Evolutionary conservation across 345 rosid genomes (phyloP).

Genomic region (Euphorbia peplus): DNA sequence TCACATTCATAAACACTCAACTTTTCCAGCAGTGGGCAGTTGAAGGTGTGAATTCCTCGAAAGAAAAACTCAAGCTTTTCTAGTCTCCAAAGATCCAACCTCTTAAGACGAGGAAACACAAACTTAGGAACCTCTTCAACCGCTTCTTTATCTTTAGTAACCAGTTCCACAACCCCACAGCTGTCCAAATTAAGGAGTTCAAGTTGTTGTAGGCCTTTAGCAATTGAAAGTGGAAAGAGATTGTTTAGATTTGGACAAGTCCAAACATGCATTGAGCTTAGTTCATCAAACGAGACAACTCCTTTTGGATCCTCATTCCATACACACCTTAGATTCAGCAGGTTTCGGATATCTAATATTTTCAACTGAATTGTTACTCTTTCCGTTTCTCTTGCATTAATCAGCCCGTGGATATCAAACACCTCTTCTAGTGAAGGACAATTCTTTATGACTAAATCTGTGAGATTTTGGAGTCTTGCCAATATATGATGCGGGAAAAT

Average conservation of each 20-base stretch:
- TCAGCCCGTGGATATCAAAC: conserved; percentile 14
- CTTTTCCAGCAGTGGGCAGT: conserved; percentile 14
- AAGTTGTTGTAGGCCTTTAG: neutral
- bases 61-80: conserved; percentile 14
- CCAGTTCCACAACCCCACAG: conserved; percentile 20
- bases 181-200: neutral
- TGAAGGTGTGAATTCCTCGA: neutral
- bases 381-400: neutral
- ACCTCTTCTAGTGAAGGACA: conserved; percentile 14
- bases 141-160: conserved; percentile 10
- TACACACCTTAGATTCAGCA: conserved; percentile 9
- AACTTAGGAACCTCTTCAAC: neutral
- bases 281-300: conserved; percentile 5
- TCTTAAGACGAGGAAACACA: conserved; percentile 18
- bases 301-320: conserved; percentile 13
- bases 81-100: neutral
- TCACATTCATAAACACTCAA: neutral
- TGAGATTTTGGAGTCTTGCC: too few relatives aligned
- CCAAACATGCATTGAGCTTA: neutral
- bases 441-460: neutral
- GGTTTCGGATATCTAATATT: neutral
- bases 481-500: too few relatives aligned
- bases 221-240: conserved; percentile 18
- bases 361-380: neutral
- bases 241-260: conserved; percentile 7